phyloP scores from a whole-genome alignment of 805 yeast genomes.

The Ogataea siamensis region DNA sequence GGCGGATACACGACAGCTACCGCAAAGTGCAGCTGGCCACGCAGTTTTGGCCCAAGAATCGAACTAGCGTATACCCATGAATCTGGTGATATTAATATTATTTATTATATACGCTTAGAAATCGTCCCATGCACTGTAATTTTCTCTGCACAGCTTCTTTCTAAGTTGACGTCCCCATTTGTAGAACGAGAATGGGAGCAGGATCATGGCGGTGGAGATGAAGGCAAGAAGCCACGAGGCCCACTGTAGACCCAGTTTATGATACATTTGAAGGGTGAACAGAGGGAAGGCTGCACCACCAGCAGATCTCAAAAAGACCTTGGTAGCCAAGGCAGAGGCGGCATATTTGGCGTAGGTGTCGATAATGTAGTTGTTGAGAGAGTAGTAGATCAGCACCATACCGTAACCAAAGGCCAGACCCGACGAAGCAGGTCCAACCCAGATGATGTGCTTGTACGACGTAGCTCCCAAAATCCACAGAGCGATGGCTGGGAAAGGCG shows the following conservation, averaged over 20 bases:
- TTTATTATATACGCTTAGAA: neutral
- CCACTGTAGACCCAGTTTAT: constrained; percentile 72
- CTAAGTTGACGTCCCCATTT: constrained; percentile 64
- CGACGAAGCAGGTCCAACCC: constrained; percentile 63
- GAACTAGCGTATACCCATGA: constrained; percentile 3
- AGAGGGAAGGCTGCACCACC: constrained; percentile 88
- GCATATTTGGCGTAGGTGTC: constrained; percentile 85
- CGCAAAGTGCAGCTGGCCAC: neutral
- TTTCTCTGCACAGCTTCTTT: constrained; percentile 63
- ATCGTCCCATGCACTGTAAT: constrained; percentile 43
- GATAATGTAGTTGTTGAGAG: constrained; percentile 76
- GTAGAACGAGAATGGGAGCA: constrained; percentile 69
- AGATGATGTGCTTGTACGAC: constrained; percentile 60
- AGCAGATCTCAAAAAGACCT: constrained; percentile 74
- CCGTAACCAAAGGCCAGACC: constrained; percentile 62
- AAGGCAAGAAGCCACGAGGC: constrained; percentile 78
- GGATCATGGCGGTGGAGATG: constrained; percentile 72
- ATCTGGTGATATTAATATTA: constrained; percentile 1
- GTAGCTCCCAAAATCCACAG: constrained; percentile 81
- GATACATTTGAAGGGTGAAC: constrained; percentile 79
- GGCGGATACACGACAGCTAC: neutral
- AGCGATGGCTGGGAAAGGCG: constrained; percentile 80
- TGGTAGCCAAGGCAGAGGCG: constrained; percentile 78
- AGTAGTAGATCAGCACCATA: constrained; percentile 58
- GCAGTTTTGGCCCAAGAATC: neutral